Evolutionary conservation across 371 early-diverging fungal species (phyloP), one percentile per base, ranked within the genome.

Genomic region (Mucor sp.): DNA sequence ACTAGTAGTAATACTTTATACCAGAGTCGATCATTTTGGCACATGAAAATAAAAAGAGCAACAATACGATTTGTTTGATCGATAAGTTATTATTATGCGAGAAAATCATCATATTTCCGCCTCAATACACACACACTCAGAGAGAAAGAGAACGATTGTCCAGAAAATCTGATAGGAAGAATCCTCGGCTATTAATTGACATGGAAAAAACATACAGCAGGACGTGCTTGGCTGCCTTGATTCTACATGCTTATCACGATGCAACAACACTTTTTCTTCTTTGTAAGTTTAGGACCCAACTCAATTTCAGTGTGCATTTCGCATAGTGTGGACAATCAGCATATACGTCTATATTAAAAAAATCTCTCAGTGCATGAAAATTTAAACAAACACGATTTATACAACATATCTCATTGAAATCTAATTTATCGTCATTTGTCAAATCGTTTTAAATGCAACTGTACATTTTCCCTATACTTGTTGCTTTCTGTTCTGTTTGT

Each of bases 381-480:
- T 53, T 53, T 11, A 53, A 53, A 27, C 53, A 53, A 53, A 53
- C 4, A 53, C 48, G 23, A 48, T 41, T 17, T 17, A 41, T 17
- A 41, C 48, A 48, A 53, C 53, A 53, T 53, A 53, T 14, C 53
- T 53, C 14, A 53, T 50, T 33, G 14, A 57, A 43, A 62, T 67
- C 30, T 57, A 62, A 62, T 57, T 44, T 67, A 67, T 43, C 50
- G 57, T 66, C 55, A 43, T 60, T 65, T 65, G 56, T 37, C 60
- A 19, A n/a, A 53, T 59, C 63, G 62, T 71, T 68, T 67, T 62
- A 71, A 71, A 71, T 66, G 30, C 66, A 70, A 70, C 70, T 55
- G 48, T 68, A 27, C 23, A 62, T 28, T 57, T 53, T 28, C 41
- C 60, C 47, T 39, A n/a, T n/a, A 47, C 56, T 32, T 57, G 60